These are phyloP conservation scores for Ceratocystis ficicola DNA, from an alignment of 2,329 filamentous ascomycete genomes.

Conservation along the genomic window DNA sequence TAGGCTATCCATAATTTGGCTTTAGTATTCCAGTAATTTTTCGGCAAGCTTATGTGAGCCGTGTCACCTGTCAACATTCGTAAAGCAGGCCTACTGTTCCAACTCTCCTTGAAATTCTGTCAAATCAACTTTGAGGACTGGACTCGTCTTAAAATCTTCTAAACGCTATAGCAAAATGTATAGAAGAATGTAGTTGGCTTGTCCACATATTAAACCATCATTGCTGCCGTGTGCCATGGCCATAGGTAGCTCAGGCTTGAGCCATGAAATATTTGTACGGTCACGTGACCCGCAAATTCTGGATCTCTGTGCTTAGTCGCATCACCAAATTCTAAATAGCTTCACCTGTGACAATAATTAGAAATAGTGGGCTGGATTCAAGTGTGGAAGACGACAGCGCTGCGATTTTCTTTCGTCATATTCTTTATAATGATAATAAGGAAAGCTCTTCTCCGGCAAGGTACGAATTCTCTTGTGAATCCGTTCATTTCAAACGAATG, in stretches of 20 bases:
- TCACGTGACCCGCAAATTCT: conserved; percentile 22
- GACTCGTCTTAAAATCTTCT: too few relatives aligned
- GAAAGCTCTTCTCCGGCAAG: conserved; percentile 42
- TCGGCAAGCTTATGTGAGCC: too few relatives aligned
- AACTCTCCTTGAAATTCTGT: too few relatives aligned
- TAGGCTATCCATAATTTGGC: too few relatives aligned
- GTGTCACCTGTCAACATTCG: too few relatives aligned
- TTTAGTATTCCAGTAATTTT: too few relatives aligned
- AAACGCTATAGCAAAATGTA: too few relatives aligned
- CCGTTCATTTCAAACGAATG: not conserved
- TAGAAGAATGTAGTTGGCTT: too few relatives aligned
- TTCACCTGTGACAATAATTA: conserved; percentile 12
- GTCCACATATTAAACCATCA: not conserved
- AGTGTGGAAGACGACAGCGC: not conserved
- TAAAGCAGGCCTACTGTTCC: too few relatives aligned
- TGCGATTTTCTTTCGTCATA: not conserved
- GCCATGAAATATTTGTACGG: not conserved
- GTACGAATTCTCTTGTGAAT: conserved; percentile 30
- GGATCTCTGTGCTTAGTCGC: conserved; percentile 6
- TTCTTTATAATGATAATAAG: conserved; percentile 41
- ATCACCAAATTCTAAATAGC: conserved; percentile 22
- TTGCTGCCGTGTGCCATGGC: too few relatives aligned
- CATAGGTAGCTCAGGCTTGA: not conserved
- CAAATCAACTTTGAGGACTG: too few relatives aligned
- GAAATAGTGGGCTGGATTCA: conserved; percentile 9